Conservation (phyloP, 495 filamentous ascomycete genomes). For the Neurospora sp. region DNA sequence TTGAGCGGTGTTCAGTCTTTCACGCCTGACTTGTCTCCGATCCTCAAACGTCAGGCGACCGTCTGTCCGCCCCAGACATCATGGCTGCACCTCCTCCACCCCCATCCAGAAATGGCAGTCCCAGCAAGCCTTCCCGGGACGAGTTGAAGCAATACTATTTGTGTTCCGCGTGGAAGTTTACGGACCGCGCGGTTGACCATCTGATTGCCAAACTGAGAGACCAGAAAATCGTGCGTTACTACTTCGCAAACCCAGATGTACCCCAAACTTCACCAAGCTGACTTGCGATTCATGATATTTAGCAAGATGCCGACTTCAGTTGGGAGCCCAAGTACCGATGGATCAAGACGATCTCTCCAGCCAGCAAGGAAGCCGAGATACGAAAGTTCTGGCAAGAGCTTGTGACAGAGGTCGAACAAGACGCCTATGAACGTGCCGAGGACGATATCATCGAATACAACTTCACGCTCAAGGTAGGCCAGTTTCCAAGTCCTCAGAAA, state of each 20-base stretch:
- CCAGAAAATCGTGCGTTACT: background rate
- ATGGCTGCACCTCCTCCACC: background rate
- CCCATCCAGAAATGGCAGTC: background rate
- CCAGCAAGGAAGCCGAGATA: conserved; percentile 14
- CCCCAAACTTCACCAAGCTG: background rate
- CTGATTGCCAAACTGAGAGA: background rate
- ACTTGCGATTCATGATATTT: background rate
- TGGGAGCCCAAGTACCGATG: conserved; percentile 19
- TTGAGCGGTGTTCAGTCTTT: background rate
- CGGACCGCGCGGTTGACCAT: background rate
- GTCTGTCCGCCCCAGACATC: background rate
- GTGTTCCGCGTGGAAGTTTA: background rate
- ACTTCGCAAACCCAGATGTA: background rate
- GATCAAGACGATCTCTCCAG: conserved; percentile 23
- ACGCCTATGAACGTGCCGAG: conserved; percentile 10
- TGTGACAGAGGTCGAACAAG: conserved; percentile 8
- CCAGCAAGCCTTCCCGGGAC: background rate
- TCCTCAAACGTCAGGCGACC: background rate
- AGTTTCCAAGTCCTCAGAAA: background rate
- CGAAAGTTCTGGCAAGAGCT: conserved; percentile 6
- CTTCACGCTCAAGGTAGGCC: conserved; percentile 14
- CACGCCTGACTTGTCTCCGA: background rate
- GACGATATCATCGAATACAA: conserved; percentile 14
- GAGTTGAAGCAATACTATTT: background rate
- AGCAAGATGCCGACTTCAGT: conserved; percentile 14